These are phyloP conservation scores for Geoglossum glabrum DNA, from an alignment of 495 filamentous ascomycete genomes.

Conservation along the genomic window DNA sequence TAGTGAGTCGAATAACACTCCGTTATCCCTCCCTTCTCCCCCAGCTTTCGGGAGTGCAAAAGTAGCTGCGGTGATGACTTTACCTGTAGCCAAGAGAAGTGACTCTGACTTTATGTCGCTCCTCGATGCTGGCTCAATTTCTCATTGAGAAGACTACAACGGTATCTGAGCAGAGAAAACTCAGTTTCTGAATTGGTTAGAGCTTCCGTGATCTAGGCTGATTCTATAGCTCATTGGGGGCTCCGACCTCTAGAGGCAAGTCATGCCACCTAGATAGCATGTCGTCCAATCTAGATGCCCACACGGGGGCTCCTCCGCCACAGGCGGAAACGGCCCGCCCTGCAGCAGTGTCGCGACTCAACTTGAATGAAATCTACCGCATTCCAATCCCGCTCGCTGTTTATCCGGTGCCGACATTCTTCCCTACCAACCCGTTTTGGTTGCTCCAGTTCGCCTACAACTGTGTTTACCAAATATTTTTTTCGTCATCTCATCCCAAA, in stretches of 20 bases:
- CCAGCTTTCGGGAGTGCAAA: neutral
- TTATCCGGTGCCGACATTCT: constrained; percentile 64
- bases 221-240: neutral
- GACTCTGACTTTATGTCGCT: constrained; percentile 55
- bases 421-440: constrained; percentile 84
- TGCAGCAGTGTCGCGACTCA: constrained; percentile 23
- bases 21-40: neutral
- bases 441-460: constrained; percentile 58
- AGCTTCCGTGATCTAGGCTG: neutral
- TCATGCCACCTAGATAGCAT: neutral
- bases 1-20: neutral
- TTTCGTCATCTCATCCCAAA: constrained; percentile 43
- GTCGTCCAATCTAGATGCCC: neutral
- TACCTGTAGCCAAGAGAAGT: constrained; percentile 35
- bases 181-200: constrained; percentile 10
- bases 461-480: constrained; percentile 47
- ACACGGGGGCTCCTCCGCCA: neutral
- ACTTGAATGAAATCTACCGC: constrained; percentile 50
- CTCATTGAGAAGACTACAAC: constrained; percentile 72
- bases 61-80: constrained; percentile 31
- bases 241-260: neutral
- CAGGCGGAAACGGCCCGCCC: neutral
- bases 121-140: constrained; percentile 45
- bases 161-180: constrained; percentile 62
- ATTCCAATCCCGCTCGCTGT: constrained; percentile 60